Percentiles rank a stretch among this genome's conserved stretches.
These are phyloP conservation scores for Nigrospora osmanthi DNA, from an alignment of 2,329 filamentous ascomycete species.

Conservation along the genomic window DNA sequence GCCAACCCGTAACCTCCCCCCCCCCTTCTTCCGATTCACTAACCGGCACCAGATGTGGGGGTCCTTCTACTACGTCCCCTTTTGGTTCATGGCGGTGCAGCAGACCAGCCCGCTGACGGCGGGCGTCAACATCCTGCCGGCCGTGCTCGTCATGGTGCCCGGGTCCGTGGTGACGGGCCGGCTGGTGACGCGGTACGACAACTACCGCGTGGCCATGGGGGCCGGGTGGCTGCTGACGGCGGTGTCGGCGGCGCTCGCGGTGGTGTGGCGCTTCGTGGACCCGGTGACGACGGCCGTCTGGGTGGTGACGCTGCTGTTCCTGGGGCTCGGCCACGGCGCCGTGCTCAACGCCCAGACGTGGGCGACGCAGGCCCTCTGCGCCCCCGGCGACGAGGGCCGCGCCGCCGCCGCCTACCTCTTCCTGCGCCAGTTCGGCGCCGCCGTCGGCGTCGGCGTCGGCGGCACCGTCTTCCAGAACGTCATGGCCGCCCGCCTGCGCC, in stretches of 20 bases:
- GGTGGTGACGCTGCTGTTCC: slow-evolving; percentile 25
- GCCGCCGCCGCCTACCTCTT: slow-evolving; percentile 33
- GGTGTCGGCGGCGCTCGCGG: slow-evolving; percentile 7
- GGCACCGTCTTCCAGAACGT: slow-evolving; percentile 32
- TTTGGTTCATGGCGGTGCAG: slow-evolving; percentile 28
- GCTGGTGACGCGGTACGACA: slow-evolving; percentile 20
- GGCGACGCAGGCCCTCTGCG: slow-evolving; percentile 28
- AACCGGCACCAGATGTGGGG: slow-evolving; percentile 11
- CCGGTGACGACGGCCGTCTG: slow-evolving; percentile 18
- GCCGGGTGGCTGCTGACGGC: slow-evolving; percentile 22
- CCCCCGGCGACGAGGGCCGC: slow-evolving; percentile 24
- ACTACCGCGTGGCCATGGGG: slow-evolving; percentile 29
- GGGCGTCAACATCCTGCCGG: slow-evolving; percentile 25
- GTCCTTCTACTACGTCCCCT: slow-evolving; percentile 19
- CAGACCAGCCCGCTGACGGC: slow-evolving; percentile 21
- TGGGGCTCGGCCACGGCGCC: slow-evolving; percentile 27
- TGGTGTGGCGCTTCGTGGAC: slow-evolving; percentile 12
- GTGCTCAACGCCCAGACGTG: slow-evolving; percentile 30
- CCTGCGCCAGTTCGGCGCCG: slow-evolving; percentile 29
- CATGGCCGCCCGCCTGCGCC: slow-evolving; percentile 22
- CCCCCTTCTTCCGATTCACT: not conserved
- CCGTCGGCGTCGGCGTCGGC: slow-evolving; percentile 29
- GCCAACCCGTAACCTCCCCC: not conserved
- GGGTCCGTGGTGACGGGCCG: slow-evolving; percentile 20
- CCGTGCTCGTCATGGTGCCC: slow-evolving; percentile 20